Conservation (phyloP, 371 early-diverging fungal genomes). For the Massospora cicadina region DNA sequence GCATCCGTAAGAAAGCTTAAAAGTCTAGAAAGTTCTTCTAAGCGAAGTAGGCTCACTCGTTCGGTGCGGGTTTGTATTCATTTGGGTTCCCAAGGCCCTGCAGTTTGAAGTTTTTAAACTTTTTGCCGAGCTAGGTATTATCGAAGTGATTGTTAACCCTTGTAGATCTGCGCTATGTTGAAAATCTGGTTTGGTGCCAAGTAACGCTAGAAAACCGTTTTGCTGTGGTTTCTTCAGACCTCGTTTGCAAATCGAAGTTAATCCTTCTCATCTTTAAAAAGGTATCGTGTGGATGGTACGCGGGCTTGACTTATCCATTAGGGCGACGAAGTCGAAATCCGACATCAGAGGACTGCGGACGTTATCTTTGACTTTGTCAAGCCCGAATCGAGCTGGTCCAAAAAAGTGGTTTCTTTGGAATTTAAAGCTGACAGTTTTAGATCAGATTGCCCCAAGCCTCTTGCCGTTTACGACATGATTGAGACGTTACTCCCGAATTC, state of each 20-base stretch:
- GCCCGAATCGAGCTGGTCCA: conserved; percentile 30
- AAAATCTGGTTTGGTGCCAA: conserved; percentile 47
- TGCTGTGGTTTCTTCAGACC: conserved; percentile 27
- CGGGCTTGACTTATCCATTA: not conserved
- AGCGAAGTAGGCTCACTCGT: conserved; percentile 24
- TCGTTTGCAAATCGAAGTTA: conserved; percentile 28
- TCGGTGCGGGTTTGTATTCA: conserved; percentile 34
- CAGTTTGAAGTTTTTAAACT: conserved; percentile 33
- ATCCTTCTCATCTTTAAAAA: conserved; percentile 43
- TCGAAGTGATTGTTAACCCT: not conserved
- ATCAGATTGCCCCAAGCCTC: conserved; percentile 36
- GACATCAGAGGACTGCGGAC: conserved; percentile 43
- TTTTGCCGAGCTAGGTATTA: conserved; percentile 31
- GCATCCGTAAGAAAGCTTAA: not conserved
- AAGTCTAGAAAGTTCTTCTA: conserved; percentile 21
- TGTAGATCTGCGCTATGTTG: conserved; percentile 38
- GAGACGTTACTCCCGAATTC: conserved; percentile 39
- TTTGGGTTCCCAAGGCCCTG: conserved; percentile 41
- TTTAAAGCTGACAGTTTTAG: conserved; percentile 12
- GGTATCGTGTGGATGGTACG: conserved; percentile 16
- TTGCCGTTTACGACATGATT: conserved; percentile 36
- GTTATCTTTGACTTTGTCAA: conserved; percentile 39
- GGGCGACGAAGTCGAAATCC: conserved; percentile 40
- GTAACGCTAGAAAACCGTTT: conserved; percentile 28
- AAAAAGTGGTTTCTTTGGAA: conserved; percentile 15